Evolutionary conservation across 768 basidiomycete genomes (phyloP), one percentile per base, ranked within the genome.

Genomic region (Boletus subcaerulescens): DNA sequence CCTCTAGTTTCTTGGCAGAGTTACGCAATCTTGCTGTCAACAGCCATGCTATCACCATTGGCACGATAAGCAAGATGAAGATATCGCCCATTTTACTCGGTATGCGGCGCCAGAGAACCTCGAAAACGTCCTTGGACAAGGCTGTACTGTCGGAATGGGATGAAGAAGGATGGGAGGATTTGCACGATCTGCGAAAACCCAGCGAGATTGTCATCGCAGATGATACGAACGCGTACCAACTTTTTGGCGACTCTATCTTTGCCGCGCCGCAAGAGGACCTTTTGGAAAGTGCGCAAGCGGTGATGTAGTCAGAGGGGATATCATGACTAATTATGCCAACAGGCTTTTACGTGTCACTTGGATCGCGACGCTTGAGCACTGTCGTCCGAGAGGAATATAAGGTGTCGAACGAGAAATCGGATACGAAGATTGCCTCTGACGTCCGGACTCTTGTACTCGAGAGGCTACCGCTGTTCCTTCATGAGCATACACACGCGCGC

Each of bases 261-360:
- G 81, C 80, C 3, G 91, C 89, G 10, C 89, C 91, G 0, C 91
- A 96, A 70, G 95, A 98, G 67, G 93, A 96, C 61, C 77, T 92
- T 9, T 76, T 98, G 12, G 96, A 98, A 83, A 80, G 86, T 91
- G 58, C 50, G 65, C 4, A 38, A 12, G 4, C 26, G 6, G 32
- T 35, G 5, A 15, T 53, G 17, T 18, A 13, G n/a, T 17, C 8
- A 18, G 32, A 14, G 12, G 4, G 14, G 10, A 17, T 40, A 14
- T 40, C 18, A 7, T 29, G 5, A 38, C 36, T 49, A 15, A 57
- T 47, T 12, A 39, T 5, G 48, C 5, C 12, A 9, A 38, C 56
- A 89, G 89, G 73, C 2, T 90, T 98, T 65, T 98, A 97, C 62
- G 67, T 74, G 0, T 72, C 76, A 20, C 78, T 98, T 11, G 96